Base-by-base conservation (phyloP, 768 basidiomycete species). In the Pulveroboletus frians region DNA sequence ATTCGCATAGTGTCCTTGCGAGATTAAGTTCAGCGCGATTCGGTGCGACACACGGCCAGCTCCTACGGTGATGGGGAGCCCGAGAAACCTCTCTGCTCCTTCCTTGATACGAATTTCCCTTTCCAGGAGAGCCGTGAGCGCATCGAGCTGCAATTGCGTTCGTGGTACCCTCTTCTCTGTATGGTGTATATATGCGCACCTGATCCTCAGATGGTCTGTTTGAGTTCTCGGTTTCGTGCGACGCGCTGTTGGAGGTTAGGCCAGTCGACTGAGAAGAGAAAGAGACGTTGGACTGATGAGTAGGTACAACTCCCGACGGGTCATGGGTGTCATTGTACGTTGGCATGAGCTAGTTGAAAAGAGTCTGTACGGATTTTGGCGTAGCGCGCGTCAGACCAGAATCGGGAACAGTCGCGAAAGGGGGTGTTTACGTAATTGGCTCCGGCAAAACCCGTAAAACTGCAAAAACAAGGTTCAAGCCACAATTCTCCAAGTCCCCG, bases 11-110 rank as follows among this genome's bases (percentile, higher is more conserved):
- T 70, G 49, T 80, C 83, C 80, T 87, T 56, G 27, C 34, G 39
- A 10, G 29, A 40, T 32, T 44, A 39, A 34, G 39, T 51, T 57
- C 36, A 62, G 43, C 49, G 23, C 23, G 20, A 41, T 45, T 27
- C 18, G 23, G 50, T 34, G 51, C 37, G n/a, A 49, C 42, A 42
- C 48, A 50, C 23, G 18, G 46, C 21, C 9, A 31, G 36, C 10
- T 17, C 65, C 20, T 57, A 83, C 84, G 39, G 73, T 73, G 35
- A 82, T 61, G 29, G 75, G 69, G 69, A 88, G 84, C 57, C 82
- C 81, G 13, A 96, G 72, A 52, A 97, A 76, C 57, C 88, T 92
- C 72, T 94, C 91, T 1, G 93, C 93, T 10, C 93, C 93, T 66
- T 92, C 92, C 64, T 83, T 91, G 53, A 96, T 91, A 47, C 86